Evolutionary conservation across 2,329 filamentous ascomycete genomes (phyloP).

Genomic region (Bipolaris bicolor): DNA sequence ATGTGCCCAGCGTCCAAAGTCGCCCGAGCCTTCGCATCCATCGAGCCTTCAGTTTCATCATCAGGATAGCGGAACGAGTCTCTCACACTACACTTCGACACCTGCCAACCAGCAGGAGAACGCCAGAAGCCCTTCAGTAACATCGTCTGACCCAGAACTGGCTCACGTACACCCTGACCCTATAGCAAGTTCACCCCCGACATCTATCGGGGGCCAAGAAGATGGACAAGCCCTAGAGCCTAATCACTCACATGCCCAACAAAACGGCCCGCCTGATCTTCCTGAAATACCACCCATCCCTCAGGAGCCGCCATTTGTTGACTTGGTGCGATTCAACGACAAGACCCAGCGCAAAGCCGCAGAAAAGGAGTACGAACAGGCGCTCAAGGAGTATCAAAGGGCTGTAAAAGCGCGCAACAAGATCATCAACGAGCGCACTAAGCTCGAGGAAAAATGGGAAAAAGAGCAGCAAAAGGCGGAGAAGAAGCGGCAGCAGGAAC

Average conservation of each 20-base stretch:
- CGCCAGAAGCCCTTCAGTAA: conserved; percentile 15
- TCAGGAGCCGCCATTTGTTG: conserved; percentile 60
- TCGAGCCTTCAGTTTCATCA: conserved; percentile 13
- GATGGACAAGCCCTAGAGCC: conserved; percentile 27
- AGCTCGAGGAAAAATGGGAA: conserved; percentile 58
- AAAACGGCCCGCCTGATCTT: conserved; percentile 32
- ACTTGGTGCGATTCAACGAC: conserved; percentile 65
- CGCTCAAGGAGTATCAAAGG: conserved; percentile 69
- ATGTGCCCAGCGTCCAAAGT: conserved; percentile 35
- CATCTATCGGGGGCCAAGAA: conserved; percentile 57
- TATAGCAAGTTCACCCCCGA: conserved; percentile 46
- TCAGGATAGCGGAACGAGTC: conserved; percentile 7
- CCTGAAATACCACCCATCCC: conserved; percentile 61
- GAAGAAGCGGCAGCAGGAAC: conserved; percentile 28
- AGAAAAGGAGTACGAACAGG: conserved; percentile 69
- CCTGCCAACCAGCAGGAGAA: not conserved
- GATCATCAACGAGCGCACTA: conserved; percentile 67
- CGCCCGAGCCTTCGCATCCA: conserved; percentile 29
- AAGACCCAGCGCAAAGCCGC: conserved; percentile 70
- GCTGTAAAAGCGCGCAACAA: conserved; percentile 71
- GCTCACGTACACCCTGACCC: conserved; percentile 19
- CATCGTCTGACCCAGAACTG: conserved; percentile 21
- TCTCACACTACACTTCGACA: not conserved
- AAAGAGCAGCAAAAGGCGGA: conserved; percentile 34
- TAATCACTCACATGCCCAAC: not conserved